These are phyloP conservation scores for Cucurbita argyrosperma DNA, from an alignment of 306 rosid genomes.

Conservation along the genomic window DNA sequence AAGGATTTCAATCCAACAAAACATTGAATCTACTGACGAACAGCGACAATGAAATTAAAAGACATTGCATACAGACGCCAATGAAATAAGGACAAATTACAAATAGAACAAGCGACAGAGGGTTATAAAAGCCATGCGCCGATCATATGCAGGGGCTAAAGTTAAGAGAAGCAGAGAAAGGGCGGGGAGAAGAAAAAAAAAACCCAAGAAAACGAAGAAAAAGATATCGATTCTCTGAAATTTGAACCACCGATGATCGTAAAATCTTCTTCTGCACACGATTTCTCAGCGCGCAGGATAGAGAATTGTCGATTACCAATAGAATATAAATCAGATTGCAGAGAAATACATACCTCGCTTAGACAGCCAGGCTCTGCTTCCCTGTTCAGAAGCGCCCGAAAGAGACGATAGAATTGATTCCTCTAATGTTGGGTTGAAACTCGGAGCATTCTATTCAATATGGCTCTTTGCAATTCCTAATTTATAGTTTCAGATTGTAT, in stretches of 20 bases:
- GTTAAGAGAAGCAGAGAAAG: neutral
- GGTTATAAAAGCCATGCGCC: too few species aligned
- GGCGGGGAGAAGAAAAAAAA: neutral
- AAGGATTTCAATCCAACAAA: neutral
- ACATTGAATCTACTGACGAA: neutral
- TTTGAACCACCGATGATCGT: neutral
- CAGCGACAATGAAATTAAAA: neutral
- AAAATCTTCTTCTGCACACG: neutral
- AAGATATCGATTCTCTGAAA: neutral
- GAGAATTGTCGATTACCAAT: neutral
- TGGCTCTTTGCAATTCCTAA: neutral
- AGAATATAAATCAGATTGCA: neutral
- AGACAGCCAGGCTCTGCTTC: neutral
- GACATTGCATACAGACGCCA: too few species aligned
- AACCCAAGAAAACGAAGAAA: neutral
- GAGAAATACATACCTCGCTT: conserved; percentile 1
- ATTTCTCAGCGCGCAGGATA: neutral
- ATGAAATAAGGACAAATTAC: too few species aligned
- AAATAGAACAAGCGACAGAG: too few species aligned
- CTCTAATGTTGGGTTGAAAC: neutral
- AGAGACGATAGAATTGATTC: neutral
- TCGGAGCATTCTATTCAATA: neutral
- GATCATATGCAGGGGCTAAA: neutral
- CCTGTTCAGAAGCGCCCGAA: neutral
- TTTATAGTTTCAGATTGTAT: too few species aligned